Evolutionary conservation across 2,329 filamentous ascomycete species (phyloP).

Genomic region (Fusarium pseudocircinatum): DNA sequence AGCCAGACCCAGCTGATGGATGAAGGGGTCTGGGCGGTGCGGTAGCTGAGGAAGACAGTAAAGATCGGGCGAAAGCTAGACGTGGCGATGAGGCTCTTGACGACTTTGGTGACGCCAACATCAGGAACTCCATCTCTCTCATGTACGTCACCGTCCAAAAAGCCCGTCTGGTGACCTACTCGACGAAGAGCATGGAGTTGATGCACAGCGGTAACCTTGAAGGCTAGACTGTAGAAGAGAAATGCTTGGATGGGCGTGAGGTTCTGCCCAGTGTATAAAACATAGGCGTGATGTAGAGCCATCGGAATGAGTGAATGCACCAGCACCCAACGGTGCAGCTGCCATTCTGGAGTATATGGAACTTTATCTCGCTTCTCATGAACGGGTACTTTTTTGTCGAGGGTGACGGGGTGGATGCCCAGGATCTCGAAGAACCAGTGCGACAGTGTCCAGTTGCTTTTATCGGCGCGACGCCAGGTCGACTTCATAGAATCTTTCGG

Average conservation of each 20-base stretch:
- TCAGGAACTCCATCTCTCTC: neutral
- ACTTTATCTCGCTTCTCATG: neutral
- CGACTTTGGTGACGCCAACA: neutral
- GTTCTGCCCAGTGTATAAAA: neutral
- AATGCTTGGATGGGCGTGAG: neutral
- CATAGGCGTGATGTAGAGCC: neutral
- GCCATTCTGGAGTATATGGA: neutral
- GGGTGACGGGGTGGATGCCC: neutral
- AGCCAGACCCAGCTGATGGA: neutral
- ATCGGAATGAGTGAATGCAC: neutral
- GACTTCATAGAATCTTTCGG: constrained; percentile 3
- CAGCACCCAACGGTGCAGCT: neutral
- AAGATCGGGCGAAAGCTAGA: neutral
- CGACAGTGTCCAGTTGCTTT: neutral
- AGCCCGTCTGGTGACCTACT: neutral
- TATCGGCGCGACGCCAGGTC: neutral
- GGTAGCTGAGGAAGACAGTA: neutral
- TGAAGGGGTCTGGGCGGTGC: neutral
- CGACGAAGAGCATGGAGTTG: neutral
- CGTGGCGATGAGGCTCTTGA: neutral
- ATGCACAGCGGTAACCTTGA: neutral
- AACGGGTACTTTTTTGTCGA: neutral
- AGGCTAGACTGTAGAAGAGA: neutral
- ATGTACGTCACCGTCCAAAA: neutral
- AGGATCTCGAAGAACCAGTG: neutral